A percentile compares a stretch with the other conserved stretches of the same genome.
phyloP scores from a whole-genome alignment of 129 eudicot species.

The Rutidosis leptorrhynchoides region DNA sequence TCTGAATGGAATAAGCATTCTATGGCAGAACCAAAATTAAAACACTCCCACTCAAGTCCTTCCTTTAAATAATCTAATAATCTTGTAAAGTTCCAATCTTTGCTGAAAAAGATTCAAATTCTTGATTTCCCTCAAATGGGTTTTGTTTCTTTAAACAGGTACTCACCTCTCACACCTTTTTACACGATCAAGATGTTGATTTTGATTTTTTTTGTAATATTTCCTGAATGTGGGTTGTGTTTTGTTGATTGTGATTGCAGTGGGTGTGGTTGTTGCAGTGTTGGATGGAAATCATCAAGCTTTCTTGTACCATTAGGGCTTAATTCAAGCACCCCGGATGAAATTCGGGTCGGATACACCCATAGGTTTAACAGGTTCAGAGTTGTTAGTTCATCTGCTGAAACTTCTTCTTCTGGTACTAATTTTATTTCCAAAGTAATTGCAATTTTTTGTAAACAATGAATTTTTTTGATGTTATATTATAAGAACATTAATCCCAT shows the following conservation, averaged over 20 bases:
- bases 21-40: constrained; percentile 1
- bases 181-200: neutral
- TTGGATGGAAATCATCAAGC: constrained; percentile 60
- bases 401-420: constrained; percentile 43
- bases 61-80: neutral
- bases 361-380: constrained; percentile 21
- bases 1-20: neutral
- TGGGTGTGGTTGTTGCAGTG: constrained; percentile 39
- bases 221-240: neutral
- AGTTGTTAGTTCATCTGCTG: constrained; percentile 34
- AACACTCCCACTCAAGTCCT: neutral
- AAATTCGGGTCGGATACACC: constrained; percentile 18
- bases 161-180: neutral
- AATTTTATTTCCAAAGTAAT: neutral
- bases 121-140: constrained; percentile 34
- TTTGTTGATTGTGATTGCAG: constrained; percentile 30
- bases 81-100: neutral
- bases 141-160: constrained; percentile 39
- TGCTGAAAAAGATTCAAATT: neutral
- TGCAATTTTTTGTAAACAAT: neutral
- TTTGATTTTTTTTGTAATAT: neutral
- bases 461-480: neutral
- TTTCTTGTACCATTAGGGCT: constrained; percentile 34
- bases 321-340: constrained; percentile 23
- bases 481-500: constrained; percentile 8